Percentiles rank a stretch among this genome's conserved stretches.
Evolutionary conservation across 257 asterid species (phyloP).

Genomic region (Solanum sejunctum): DNA sequence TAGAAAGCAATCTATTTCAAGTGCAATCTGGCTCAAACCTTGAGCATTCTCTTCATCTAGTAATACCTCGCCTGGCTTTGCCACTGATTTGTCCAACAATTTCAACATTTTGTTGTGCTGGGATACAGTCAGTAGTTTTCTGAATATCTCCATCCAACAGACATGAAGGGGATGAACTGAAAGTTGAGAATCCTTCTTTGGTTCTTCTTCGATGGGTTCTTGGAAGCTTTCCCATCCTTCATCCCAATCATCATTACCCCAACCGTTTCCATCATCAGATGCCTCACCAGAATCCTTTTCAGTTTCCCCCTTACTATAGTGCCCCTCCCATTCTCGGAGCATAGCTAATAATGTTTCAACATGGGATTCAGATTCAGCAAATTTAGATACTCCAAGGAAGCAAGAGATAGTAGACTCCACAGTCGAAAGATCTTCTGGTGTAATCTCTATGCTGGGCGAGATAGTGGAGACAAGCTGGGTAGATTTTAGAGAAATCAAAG

Average conservation of each 20-base stretch:
- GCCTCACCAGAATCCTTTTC: constrained; percentile 24
- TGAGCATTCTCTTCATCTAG: constrained; percentile 49
- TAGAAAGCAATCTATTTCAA: constrained; percentile 43
- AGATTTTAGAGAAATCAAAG: constrained; percentile 82
- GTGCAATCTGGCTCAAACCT: constrained; percentile 26
- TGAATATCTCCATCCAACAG: constrained; percentile 57
- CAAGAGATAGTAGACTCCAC: constrained; percentile 74
- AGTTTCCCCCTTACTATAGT: constrained; percentile 25
- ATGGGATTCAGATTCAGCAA: constrained; percentile 35
- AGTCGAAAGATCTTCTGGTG: constrained; percentile 52
- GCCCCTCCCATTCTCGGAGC: constrained; percentile 80
- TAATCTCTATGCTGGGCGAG: constrained; percentile 49
- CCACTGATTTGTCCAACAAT: constrained; percentile 43
- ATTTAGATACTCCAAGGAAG: constrained; percentile 50
- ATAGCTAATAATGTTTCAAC: constrained; percentile 41
- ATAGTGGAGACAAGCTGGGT: constrained; percentile 61
- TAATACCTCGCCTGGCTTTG: constrained; percentile 20
- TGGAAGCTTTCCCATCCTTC: constrained; percentile 97
- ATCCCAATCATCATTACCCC: constrained; percentile 92
- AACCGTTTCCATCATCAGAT: constrained; percentile 35
- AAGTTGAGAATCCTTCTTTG: constrained; percentile 10
- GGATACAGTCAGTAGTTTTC: constrained; percentile 32
- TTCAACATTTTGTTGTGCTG: constrained; percentile 26
- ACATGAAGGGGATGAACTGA: constrained; percentile 62
- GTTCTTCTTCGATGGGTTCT: constrained; percentile 48